phyloP scores from a whole-genome alignment of 2,329 filamentous ascomycete genomes.

The Lecanoromycetidae sp. region DNA sequence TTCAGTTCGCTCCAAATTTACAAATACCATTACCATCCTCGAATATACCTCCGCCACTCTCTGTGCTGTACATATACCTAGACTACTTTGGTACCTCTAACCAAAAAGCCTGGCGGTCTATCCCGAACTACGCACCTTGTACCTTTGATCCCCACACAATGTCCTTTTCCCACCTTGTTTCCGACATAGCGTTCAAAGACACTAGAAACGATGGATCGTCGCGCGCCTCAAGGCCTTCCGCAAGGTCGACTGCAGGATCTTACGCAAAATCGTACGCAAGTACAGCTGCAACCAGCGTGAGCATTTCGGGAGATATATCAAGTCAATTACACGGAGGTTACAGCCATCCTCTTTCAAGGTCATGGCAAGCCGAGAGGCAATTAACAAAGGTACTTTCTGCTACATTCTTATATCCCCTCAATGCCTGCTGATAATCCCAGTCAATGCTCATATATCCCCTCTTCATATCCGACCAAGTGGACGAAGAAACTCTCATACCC shows the following conservation, averaged over 20 bases:
- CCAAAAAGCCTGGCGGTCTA: no score
- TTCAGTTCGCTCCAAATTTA: no score
- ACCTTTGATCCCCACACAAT: constrained; percentile 22
- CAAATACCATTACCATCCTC: no score
- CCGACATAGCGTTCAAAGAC: constrained; percentile 37
- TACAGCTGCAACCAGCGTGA: constrained; percentile 39
- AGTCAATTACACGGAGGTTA: constrained; percentile 77
- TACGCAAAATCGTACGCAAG: constrained; percentile 34
- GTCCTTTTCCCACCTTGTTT: constrained; percentile 41
- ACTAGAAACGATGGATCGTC: constrained; percentile 19
- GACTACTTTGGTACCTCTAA: neutral
- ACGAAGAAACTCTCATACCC: constrained; percentile 81
- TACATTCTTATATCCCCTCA: neutral
- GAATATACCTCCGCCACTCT: no score
- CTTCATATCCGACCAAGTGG: constrained; percentile 87
- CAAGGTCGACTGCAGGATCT: constrained; percentile 28
- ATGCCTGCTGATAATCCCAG: constrained; percentile 33
- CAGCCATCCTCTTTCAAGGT: constrained; percentile 63
- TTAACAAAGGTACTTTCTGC: constrained; percentile 85
- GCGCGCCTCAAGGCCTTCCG: constrained; percentile 29
- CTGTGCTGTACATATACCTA: no score
- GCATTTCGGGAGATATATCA: constrained; percentile 54
- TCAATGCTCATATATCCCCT: constrained; percentile 98
- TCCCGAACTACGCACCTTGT: no score
- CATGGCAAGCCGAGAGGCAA: constrained; percentile 75